Base-by-base conservation (phyloP, 768 basidiomycete species). In the Lyophyllum atratum region DNA sequence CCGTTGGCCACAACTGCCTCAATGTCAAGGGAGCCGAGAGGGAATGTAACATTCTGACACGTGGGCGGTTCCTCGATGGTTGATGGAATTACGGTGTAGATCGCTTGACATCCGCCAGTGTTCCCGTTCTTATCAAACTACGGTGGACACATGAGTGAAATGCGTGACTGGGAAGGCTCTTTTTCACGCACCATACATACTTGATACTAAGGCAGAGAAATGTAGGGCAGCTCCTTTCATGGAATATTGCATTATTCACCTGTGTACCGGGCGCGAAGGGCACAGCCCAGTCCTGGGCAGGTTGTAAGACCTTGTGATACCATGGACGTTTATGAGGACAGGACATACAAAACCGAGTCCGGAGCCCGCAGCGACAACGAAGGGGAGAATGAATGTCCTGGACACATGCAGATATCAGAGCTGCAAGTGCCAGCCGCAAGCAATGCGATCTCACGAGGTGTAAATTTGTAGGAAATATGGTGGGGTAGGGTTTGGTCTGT, bases 391-490 rank as follows among this genome's bases (percentile, higher is more conserved):
- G 62, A 76, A 82, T 19, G 76, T 67, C 31, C 84, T 85, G 31
- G 44, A 55, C 50, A 39, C 24, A 47, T 45, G 17, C 37, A 8
- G n/a, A 24, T 7, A 19, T 25, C 22, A 8, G 49, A 34, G 26
- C 52, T 34, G 29, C 42, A 48, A 34, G 29, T 19, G 15, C 17
- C n/a, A 11, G 24, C 3, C 11, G 34, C 34, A 24, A 37, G 34
- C 19, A 42, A 28, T 19, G 34, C 17, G 33, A 48, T 72, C 84
- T 66, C 55, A 85, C 85, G 84, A 85, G 14, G 84, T 82, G 64
- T 83, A 86, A 9, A 86, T 74, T 63, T 85, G 82, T 4, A 87
- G 78, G 64, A 70, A 82, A 66, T 85, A 86, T 15, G 85, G 85
- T 4, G 83, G 76, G 6, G 68, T 69, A 3, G 83, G 82, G 60